phyloP scores from a whole-genome alignment of 2,329 filamentous ascomycete species.

The Fusarium acutatum region DNA sequence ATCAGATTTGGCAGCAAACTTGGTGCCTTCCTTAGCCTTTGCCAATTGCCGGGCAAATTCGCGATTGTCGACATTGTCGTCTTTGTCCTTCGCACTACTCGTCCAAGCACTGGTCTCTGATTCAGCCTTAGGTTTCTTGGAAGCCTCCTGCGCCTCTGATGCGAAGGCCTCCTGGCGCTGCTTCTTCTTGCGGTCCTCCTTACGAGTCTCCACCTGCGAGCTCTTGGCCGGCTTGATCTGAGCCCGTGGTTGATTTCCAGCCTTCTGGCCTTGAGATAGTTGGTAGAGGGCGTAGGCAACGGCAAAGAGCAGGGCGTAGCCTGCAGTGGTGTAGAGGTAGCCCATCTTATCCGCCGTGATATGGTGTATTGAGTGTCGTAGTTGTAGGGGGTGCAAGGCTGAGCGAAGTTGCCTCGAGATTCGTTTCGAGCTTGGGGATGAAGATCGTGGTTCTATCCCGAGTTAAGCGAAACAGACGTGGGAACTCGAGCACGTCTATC shows the following conservation, averaged over 20 bases:
- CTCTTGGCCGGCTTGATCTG: conserved; percentile 44
- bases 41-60: conserved; percentile 81
- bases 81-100: conserved; percentile 43
- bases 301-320: conserved; percentile 49
- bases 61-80: conserved; percentile 71
- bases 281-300: conserved; percentile 49
- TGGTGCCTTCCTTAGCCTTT: conserved; percentile 74
- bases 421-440: conserved; percentile 12
- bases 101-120: conserved; percentile 42
- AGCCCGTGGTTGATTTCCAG: conserved; percentile 43
- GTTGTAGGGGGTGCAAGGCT: conserved; percentile 17
- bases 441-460: conserved; percentile 9
- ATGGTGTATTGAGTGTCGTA: conserved; percentile 7
- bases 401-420: conserved; percentile 14
- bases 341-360: conserved; percentile 49
- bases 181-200: conserved; percentile 56
- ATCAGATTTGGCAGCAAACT: conserved; percentile 62
- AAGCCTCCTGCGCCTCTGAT: conserved; percentile 47
- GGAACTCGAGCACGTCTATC: background rate
- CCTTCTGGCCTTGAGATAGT: conserved; percentile 45
- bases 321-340: conserved; percentile 49
- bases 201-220: conserved; percentile 46
- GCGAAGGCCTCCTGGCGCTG: conserved; percentile 55
- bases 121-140: conserved; percentile 50
- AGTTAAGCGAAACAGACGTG: conserved; percentile 5